Conservation (phyloP, 164 flowering plant genomes). For the Buxus sempervirens region DNA sequence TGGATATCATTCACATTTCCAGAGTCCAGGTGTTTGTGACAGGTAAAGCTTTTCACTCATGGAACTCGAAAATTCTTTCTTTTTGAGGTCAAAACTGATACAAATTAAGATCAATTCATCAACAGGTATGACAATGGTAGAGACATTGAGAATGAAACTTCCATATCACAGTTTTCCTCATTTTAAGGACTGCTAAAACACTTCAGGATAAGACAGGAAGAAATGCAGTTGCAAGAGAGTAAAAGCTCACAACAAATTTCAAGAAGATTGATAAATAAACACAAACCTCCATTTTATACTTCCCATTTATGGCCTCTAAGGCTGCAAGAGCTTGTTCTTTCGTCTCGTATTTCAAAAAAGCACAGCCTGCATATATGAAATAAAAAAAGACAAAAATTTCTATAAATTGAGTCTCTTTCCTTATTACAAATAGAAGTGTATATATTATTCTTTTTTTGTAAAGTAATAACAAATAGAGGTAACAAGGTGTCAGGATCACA, state of each 20-base stretch:
- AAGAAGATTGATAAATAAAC: slow-evolving; percentile 3
- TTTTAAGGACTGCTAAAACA: neutral
- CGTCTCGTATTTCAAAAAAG: slow-evolving; percentile 95
- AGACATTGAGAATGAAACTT: neutral
- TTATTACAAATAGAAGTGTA: too few relatives aligned
- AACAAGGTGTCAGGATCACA: neutral
- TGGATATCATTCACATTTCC: neutral
- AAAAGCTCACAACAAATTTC: slow-evolving; percentile 1
- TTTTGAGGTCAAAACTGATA: neutral
- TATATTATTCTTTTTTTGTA: too few relatives aligned
- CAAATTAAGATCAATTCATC: neutral
- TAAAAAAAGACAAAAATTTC: neutral
- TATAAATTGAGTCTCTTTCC: neutral
- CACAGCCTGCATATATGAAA: slow-evolving; percentile 61
- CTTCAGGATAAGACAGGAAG: slow-evolving; percentile 1
- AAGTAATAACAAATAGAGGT: too few relatives aligned
- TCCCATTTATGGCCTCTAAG: slow-evolving; percentile 83
- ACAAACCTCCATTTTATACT: slow-evolving; percentile 94
- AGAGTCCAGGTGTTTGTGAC: neutral
- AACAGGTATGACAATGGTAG: neutral
- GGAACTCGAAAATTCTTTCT: neutral
- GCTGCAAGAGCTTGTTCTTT: slow-evolving; percentile 95
- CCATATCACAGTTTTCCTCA: neutral
- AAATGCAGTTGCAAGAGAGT: slow-evolving; percentile 1
- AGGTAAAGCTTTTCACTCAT: neutral